Evolutionary conservation across 805 yeast genomes (phyloP).

Genomic region (Suhomyces sp.): DNA sequence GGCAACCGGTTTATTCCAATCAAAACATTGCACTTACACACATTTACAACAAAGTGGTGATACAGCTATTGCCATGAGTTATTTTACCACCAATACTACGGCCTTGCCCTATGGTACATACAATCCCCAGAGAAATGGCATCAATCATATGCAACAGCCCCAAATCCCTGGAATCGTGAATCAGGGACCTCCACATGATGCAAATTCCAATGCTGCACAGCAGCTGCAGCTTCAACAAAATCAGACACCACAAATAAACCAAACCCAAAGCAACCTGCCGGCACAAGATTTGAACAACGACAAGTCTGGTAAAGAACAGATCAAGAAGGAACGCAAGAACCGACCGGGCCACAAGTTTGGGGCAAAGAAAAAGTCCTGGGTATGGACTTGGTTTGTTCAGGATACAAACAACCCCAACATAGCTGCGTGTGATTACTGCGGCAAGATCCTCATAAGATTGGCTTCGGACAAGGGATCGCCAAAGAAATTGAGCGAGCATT

Average conservation of each 20-base stretch:
- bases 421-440: constrained; percentile 55
- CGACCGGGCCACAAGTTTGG: constrained; percentile 57
- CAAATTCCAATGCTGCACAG: neutral
- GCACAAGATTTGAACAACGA: neutral
- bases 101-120: constrained; percentile 9
- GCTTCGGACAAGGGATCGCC: constrained; percentile 58
- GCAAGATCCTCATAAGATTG: constrained; percentile 45
- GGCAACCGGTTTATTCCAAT: neutral
- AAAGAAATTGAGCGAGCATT: constrained; percentile 55
- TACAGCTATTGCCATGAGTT: constrained; percentile 4
- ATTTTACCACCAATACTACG: constrained; percentile 5
- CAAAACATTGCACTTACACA: neutral
- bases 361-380: constrained; percentile 62
- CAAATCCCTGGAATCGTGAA: constrained; percentile 6
- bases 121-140: constrained; percentile 5
- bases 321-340: constrained; percentile 34
- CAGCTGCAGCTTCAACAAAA: constrained; percentile 2
- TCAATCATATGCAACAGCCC: constrained; percentile 6
- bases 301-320: neutral
- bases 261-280: neutral
- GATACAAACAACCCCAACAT: constrained; percentile 45
- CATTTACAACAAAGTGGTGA: neutral
- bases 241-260: constrained; percentile 1
- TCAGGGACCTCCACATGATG: constrained; percentile 3
- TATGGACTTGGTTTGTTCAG: constrained; percentile 60